Percentiles rank a stretch among this genome's conserved stretches.
Conservation (phyloP, 2,329 filamentous ascomycete genomes). For the Cadophora gregata region DNA sequence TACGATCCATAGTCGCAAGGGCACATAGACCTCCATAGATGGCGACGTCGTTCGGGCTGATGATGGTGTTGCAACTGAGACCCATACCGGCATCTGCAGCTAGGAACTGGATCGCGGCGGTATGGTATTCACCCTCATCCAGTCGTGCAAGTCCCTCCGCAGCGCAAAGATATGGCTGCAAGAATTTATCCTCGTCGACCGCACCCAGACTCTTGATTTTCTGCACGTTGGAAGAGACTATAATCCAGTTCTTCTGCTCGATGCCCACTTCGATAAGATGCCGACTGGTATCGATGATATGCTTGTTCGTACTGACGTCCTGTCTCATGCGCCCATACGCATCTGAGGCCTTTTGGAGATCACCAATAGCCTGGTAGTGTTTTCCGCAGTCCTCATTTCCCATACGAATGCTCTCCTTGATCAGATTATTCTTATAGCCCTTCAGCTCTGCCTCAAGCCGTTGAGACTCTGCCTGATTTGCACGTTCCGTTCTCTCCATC, state of each 20-base stretch:
- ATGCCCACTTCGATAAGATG: constrained; percentile 79
- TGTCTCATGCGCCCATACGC: constrained; percentile 88
- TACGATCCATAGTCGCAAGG: constrained; percentile 85
- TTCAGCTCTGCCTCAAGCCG: constrained; percentile 86
- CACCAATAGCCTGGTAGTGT: constrained; percentile 81
- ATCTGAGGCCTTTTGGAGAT: constrained; percentile 74
- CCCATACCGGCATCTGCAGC: constrained; percentile 49
- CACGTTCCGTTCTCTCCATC: constrained; percentile 70
- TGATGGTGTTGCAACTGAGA: constrained; percentile 70
- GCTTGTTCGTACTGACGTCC: constrained; percentile 82
- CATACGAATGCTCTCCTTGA: constrained; percentile 97
- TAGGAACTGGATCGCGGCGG: constrained; percentile 74
- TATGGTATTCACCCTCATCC: constrained; percentile 59
- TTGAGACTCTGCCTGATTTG: constrained; percentile 72
- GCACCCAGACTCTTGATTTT: constrained; percentile 64
- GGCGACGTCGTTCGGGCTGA: constrained; percentile 86
- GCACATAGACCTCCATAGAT: constrained; percentile 91
- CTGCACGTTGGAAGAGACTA: constrained; percentile 65
- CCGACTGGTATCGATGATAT: constrained; percentile 82
- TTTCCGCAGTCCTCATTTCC: constrained; percentile 90
- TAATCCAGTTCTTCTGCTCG: constrained; percentile 78
- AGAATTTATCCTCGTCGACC: constrained; percentile 52
- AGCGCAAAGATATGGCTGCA: constrained; percentile 59
- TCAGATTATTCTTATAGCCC: constrained; percentile 94
- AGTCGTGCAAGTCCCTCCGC: constrained; percentile 68